phyloP scores from a whole-genome alignment of 257 asterid species.

The Solanum pennellii region DNA sequence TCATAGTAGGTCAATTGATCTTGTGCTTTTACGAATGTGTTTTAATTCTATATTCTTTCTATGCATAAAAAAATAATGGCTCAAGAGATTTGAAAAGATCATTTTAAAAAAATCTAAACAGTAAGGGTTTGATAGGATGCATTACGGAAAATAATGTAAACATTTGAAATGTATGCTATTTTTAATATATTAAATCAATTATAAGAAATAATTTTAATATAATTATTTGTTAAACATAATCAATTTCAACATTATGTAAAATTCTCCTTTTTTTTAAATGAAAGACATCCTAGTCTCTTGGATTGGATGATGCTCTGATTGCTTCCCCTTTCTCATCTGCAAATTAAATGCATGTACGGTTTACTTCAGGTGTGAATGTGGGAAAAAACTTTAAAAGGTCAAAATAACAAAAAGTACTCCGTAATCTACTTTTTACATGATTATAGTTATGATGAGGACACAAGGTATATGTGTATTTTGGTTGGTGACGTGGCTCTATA shows the following conservation, averaged over 20 bases:
- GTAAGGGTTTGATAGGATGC: neutral
- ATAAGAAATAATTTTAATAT: neutral
- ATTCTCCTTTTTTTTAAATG: neutral
- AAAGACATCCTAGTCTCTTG: neutral
- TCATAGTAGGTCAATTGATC: neutral
- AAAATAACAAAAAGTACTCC: neutral
- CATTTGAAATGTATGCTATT: neutral
- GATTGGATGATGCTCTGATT: neutral
- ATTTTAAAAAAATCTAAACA: neutral
- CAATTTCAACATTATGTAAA: neutral
- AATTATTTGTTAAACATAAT: no score
- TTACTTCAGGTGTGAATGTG: neutral
- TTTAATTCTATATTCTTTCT: neutral
- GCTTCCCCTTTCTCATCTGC: neutral
- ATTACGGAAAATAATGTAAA: no score
- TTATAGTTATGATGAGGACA: neutral
- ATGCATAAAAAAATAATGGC: neutral
- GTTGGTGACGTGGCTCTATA: neutral
- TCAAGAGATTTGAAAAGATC: neutral
- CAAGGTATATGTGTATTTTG: neutral
- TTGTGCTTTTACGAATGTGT: neutral
- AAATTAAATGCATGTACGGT: neutral
- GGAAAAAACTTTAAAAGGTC: neutral
- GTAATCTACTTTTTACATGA: neutral
- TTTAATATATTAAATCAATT: neutral